Conservation (phyloP, 495 filamentous ascomycete species). For the Aspergillus asperescens region DNA sequence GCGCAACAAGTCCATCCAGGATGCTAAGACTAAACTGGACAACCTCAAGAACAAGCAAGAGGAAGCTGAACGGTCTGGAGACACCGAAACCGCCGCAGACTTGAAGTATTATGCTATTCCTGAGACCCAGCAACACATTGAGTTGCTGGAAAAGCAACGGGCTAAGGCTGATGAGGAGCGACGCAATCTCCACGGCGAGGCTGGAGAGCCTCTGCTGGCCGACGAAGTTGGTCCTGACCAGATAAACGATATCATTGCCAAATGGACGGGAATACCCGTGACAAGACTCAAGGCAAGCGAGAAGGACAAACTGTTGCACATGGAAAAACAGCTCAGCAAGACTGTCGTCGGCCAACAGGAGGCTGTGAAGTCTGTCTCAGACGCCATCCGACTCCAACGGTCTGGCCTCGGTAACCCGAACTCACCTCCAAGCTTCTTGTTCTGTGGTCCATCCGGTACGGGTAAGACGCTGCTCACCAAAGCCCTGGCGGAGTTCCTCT, state of each 20-base stretch:
- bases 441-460: slow-evolving; percentile 96
- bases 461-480: slow-evolving; percentile 97
- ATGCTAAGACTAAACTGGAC: slow-evolving; percentile 93
- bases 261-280: slow-evolving; percentile 96
- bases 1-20: slow-evolving; percentile 84
- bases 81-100: slow-evolving; percentile 78
- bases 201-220: slow-evolving; percentile 65
- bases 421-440: slow-evolving; percentile 94
- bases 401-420: slow-evolving; percentile 93
- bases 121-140: slow-evolving; percentile 76
- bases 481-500: slow-evolving; percentile 93
- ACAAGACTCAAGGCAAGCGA: slow-evolving; percentile 89
- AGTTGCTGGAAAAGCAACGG: slow-evolving; percentile 74
- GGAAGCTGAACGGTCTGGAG: slow-evolving; percentile 80
- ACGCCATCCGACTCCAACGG: slow-evolving; percentile 90
- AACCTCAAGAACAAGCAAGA: slow-evolving; percentile 81
- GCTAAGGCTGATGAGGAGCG: slow-evolving; percentile 68
- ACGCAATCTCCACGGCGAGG: slow-evolving; percentile 49
- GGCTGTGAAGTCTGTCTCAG: slow-evolving; percentile 88
- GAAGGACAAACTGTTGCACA: slow-evolving; percentile 92
- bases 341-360: slow-evolving; percentile 91
- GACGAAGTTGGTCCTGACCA: slow-evolving; percentile 95
- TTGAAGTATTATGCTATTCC: slow-evolving; percentile 96
- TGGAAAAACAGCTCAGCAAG: slow-evolving; percentile 81
- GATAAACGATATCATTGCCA: slow-evolving; percentile 96